Percentiles rank a stretch among this genome's conserved stretches.
phyloP scores from a whole-genome alignment of 2,329 filamentous ascomycete genomes.

The Emmonsiellopsis sp. region DNA sequence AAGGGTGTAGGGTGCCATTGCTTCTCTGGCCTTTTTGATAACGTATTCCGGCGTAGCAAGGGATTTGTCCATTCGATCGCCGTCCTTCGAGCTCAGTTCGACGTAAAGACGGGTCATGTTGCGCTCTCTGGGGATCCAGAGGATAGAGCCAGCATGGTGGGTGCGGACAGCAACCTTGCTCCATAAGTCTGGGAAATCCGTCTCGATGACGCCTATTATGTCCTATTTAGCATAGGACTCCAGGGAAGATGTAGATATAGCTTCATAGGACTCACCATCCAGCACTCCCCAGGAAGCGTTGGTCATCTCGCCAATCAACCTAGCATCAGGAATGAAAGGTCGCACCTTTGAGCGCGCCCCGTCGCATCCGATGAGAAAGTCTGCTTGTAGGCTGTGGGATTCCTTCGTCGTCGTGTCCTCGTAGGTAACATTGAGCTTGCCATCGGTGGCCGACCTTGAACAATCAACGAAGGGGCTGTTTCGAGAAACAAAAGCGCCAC shows the following conservation, averaged over 20 bases:
- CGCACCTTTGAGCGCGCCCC: constrained; percentile 60
- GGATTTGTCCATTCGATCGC: constrained; percentile 44
- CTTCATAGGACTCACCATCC: constrained; percentile 40
- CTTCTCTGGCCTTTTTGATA: constrained; percentile 43
- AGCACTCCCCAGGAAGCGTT: constrained; percentile 39
- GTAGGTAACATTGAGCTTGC: constrained; percentile 34
- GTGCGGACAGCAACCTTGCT: constrained; percentile 51
- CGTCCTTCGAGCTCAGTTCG: constrained; percentile 44
- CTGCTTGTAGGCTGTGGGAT: neutral
- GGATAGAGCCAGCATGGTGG: constrained; percentile 50
- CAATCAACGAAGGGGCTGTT: constrained; percentile 54
- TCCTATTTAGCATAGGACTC: neutral
- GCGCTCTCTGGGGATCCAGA: constrained; percentile 61
- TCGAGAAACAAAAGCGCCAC: constrained; percentile 53
- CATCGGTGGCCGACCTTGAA: constrained; percentile 32
- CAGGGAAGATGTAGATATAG: neutral
- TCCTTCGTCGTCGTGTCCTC: constrained; percentile 25
- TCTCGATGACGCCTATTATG: constrained; percentile 39
- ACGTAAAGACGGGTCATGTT: constrained; percentile 57
- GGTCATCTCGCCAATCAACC: constrained; percentile 45
- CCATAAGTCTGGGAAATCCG: constrained; percentile 52
- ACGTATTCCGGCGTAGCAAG: constrained; percentile 62
- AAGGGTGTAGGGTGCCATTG: constrained; percentile 36
- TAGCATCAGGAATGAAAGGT: constrained; percentile 43
- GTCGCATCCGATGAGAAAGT: constrained; percentile 53